Evolutionary conservation across 208 protist genomes (phyloP), one percentile per base, ranked within the genome.

Genomic region (Crithidia brevicula): DNA sequence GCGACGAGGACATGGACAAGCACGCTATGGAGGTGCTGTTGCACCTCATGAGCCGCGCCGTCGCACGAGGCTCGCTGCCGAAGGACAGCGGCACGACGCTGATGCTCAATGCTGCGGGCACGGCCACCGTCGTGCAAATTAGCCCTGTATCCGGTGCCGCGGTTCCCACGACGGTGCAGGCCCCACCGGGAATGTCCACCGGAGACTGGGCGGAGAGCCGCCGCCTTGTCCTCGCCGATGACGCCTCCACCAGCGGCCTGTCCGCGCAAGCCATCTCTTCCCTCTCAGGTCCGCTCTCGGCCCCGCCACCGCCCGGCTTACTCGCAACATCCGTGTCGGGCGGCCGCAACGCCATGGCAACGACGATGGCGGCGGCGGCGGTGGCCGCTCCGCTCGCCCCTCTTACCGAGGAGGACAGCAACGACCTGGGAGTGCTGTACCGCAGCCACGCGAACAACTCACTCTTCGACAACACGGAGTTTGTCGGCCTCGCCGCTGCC

Each of bases 1-100:
- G 81, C 58, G 88, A 93, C 63, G 88, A 90, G 31, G 79, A 86
- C 59, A 79, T 86, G 33, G 82, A 91, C 56, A 65, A n/a, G 11
- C 66, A 84, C 27, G 86, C 83, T 30, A 72, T 91, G 66, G 67
- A 86, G 63, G 83, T 93, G 42, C 72, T 96, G 4, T 57, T 82
- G 25, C 52, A 72, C 11, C 5, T 96, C 13, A 75, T 93, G 45
- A 61, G 61, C 28, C 76, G 70, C 20, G 70, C 85, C 1, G 38
- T 83, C 3, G 28, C 46, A 28, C 57, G 78, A 3, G 78, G 77
- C 31, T 66, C 63, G 28, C 71, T 89, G 42, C 80, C 81, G 13
- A 59, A 74, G 40, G 74, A 84, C 47, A 72, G 64, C 43, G 58
- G 64, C 56, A 57, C 43, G 10, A 72, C 65, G 40, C 56, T 74